These are phyloP conservation scores for Pulicaria dysenterica DNA, from an alignment of 129 eudicot species.

Conservation along the genomic window DNA sequence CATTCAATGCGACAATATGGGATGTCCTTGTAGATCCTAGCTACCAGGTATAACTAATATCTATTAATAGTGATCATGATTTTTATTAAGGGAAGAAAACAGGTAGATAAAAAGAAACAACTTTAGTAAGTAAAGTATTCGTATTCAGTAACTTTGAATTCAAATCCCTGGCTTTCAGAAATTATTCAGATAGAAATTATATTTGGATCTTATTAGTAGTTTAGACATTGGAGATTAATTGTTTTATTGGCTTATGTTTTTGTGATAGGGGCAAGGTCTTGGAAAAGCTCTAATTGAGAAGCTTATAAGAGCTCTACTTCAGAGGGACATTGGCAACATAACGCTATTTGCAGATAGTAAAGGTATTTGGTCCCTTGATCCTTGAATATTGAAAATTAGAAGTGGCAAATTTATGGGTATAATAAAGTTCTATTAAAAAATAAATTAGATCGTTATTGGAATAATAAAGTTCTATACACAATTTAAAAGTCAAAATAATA, in stretches of 20 bases:
- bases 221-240: not conserved
- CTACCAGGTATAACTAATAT: conserved; percentile 70
- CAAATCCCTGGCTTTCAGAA: not conserved
- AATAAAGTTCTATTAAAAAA: not conserved
- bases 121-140: not conserved
- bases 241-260: not conserved
- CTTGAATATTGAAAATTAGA: not conserved
- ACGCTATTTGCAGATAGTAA: conserved; percentile 79
- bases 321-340: conserved; percentile 94
- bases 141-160: not conserved
- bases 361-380: conserved; percentile 39
- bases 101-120: not conserved
- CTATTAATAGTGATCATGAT: not conserved
- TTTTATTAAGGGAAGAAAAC: not conserved
- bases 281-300: conserved; percentile 93
- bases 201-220: not conserved
- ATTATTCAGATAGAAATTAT: not conserved
- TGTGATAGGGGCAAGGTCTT: conserved; percentile 89
- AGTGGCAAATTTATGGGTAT: not conserved
- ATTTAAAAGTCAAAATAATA: not conserved
- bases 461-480: not conserved
- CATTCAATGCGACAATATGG: conserved; percentile 98
- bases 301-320: conserved; percentile 80
- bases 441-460: too few relatives aligned
- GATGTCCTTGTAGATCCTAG: conserved; percentile 98